These are phyloP conservation scores for Angophora floribunda DNA, from an alignment of 345 rosid species.

Conservation along the genomic window DNA sequence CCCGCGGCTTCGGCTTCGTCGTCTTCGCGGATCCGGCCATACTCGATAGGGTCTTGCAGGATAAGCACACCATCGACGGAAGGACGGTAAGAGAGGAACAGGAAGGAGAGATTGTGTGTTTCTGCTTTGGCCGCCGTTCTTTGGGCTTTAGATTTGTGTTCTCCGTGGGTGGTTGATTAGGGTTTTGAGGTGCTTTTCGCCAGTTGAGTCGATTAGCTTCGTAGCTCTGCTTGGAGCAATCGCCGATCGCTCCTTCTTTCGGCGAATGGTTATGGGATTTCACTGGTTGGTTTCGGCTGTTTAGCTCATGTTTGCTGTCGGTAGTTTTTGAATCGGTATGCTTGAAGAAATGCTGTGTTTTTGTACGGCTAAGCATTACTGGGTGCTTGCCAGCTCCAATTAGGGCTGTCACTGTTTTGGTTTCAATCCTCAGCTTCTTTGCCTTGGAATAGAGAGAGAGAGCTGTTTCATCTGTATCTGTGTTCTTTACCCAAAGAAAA, in stretches of 20 bases:
- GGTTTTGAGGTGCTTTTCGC: not conserved
- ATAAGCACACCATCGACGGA: constrained; percentile 48
- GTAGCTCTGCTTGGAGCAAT: not conserved
- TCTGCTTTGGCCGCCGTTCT: not conserved
- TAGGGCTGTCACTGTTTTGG: not conserved
- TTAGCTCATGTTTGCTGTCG: not conserved
- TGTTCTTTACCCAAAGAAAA: not conserved
- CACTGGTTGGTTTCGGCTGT: not conserved
- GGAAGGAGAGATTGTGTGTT: not conserved
- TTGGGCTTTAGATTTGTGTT: not conserved
- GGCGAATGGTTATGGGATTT: not conserved
- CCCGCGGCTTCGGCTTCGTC: constrained; percentile 53
- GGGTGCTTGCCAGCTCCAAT: not conserved
- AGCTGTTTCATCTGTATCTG: not conserved
- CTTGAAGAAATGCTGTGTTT: not conserved
- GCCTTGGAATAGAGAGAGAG: not conserved
- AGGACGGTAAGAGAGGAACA: constrained; percentile 14
- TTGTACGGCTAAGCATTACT: not conserved
- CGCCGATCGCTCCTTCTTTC: not conserved
- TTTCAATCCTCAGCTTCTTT: not conserved
- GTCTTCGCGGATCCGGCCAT: constrained; percentile 40
- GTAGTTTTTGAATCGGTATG: not conserved
- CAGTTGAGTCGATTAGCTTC: not conserved
- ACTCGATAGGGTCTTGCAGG: constrained; percentile 42
- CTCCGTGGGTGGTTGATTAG: not conserved